Percentiles rank a stretch among this genome's conserved stretches.
phyloP scores from a whole-genome alignment of 2,329 filamentous ascomycete species.

The Elsinoe australis region DNA sequence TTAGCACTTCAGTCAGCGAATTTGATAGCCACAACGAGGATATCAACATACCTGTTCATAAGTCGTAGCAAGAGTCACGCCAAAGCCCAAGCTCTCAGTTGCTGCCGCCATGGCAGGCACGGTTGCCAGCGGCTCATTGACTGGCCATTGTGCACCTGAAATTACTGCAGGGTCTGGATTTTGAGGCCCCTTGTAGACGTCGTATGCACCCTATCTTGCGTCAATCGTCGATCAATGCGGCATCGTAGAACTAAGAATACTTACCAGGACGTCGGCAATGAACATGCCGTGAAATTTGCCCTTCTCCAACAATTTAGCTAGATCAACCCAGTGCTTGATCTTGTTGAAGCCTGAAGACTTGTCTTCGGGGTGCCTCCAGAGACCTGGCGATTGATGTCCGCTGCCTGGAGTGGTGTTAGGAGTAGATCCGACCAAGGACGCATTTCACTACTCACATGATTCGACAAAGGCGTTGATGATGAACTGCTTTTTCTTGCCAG shows the following conservation, averaged over 20 bases:
- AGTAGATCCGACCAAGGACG: conserved; percentile 16
- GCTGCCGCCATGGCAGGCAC: conserved; percentile 61
- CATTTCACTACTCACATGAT: conserved; percentile 30
- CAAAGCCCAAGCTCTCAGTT: conserved; percentile 60
- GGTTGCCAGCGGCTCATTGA: conserved; percentile 58
- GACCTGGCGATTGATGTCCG: conserved; percentile 48
- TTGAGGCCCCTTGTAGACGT: conserved; percentile 57
- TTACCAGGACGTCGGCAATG: conserved; percentile 57
- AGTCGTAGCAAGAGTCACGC: conserved; percentile 59
- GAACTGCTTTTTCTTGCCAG: conserved; percentile 29
- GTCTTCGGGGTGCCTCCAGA: conserved; percentile 60
- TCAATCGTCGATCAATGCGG: conserved; percentile 8
- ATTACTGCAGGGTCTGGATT: conserved; percentile 54
- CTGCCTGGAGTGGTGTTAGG: conserved; percentile 35
- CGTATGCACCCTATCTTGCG: conserved; percentile 41
- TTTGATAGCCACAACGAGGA: background rate
- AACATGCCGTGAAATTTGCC: conserved; percentile 61
- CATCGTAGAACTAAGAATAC: background rate
- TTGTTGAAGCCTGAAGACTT: conserved; percentile 55
- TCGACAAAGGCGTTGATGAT: conserved; percentile 39
- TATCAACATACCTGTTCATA: conserved; percentile 44
- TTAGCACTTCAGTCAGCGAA: conserved; percentile 30
- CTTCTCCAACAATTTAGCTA: conserved; percentile 53
- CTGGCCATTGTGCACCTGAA: conserved; percentile 61
- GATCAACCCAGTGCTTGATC: conserved; percentile 52